Base-by-base conservation (phyloP, 2,329 filamentous ascomycete species). In the Mycosphaerella sp. region DNA sequence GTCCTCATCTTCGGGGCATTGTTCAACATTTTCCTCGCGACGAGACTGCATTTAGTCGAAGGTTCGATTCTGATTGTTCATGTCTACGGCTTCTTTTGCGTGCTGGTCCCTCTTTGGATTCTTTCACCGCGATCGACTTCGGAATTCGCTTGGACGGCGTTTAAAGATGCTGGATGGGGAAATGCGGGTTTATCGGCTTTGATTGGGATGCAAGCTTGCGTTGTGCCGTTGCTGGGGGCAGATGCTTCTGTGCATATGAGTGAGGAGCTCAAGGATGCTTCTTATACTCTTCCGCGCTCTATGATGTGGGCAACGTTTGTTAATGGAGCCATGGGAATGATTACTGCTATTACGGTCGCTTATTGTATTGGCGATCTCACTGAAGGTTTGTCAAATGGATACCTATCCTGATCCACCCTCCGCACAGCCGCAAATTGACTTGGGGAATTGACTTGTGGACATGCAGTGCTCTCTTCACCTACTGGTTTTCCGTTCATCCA, bases 141-240 rank as follows among this genome's bases (percentile, higher is more conserved):
- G 6, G 52, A 51, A n/a, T 58, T 58, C 17, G 51, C 14, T 6
- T 62, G 60, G 59, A 56, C 57, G 17, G 53, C 21, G 2, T 44
- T 59, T 6, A 29, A 50, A 3, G 48, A 50, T 23, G 40, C 48
- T 9, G 48, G 48, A 21, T 76, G 73, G 73, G 67, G 64, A 39
- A 69, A 64, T 1, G 70, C 65, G 36, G 73, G 73, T 0, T 48
- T 76, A 17, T 64, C 69, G 10, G 64, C 73, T 23, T 70, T 76
- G 56, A 70, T 76, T 3, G 74, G 74, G 3, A 70, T 75, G 45
- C 48, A 50, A 42, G 48, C 52, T 14, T 50, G 48, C 10, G 32
- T 50, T 10, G 48, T 50, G 11, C 54, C 2, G 49, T 55, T 1
- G 57, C 59, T 29, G 7, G 48, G 59, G 55, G 21, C 48, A 57